These are phyloP conservation scores for Ormosia semicastrata DNA, from an alignment of 306 rosid species.

Conservation along the genomic window DNA sequence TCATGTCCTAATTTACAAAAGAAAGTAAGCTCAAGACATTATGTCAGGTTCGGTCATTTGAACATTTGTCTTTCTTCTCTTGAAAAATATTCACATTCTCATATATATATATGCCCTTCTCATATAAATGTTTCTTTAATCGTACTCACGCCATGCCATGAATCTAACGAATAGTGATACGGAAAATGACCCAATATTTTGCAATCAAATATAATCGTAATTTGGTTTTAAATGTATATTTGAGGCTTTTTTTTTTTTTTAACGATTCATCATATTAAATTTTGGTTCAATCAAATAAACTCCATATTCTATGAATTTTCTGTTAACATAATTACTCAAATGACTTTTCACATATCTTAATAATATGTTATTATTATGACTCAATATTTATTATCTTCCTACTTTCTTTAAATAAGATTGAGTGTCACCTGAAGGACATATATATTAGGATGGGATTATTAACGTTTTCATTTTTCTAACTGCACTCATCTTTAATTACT, in stretches of 20 bases:
- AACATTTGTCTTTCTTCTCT: background rate
- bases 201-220: background rate
- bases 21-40: background rate
- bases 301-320: background rate
- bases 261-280: background rate
- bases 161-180: background rate
- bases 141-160: background rate
- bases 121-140: background rate
- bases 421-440: too few species aligned
- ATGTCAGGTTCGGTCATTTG: background rate
- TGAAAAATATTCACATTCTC: background rate
- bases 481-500: too few species aligned
- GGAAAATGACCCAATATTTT: background rate
- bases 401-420: too few species aligned
- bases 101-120: too few species aligned
- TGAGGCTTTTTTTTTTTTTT: background rate
- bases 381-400: too few species aligned
- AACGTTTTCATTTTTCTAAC: too few species aligned
- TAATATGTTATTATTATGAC: too few species aligned
- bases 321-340: background rate
- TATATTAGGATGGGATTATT: too few species aligned
- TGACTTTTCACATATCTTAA: background rate
- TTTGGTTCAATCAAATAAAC: background rate
- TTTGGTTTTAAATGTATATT: background rate
- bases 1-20: background rate